Percentiles rank a stretch among this genome's conserved stretches.
These are phyloP conservation scores for Myxozyma neotropica DNA, from an alignment of 805 yeast species.

Conservation along the genomic window DNA sequence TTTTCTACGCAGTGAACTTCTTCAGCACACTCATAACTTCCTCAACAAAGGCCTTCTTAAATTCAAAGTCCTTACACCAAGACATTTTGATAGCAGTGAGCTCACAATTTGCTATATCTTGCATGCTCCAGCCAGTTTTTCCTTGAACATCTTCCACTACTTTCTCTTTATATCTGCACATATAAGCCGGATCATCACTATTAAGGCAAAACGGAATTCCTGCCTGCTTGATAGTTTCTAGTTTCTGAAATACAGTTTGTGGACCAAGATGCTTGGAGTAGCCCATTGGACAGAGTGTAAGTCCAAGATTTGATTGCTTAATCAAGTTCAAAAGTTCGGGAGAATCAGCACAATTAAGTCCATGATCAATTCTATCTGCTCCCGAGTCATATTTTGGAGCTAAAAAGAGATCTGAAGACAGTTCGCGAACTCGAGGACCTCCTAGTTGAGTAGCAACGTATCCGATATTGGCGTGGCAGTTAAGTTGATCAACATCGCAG, in stretches of 20 bases:
- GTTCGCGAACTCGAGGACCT: slow-evolving; percentile 12
- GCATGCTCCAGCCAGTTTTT: not conserved
- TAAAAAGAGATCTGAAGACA: not conserved
- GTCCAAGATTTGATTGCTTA: slow-evolving; percentile 17
- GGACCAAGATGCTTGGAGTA: slow-evolving; percentile 22
- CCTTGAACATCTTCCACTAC: slow-evolving; percentile 16
- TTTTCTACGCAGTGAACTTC: no score
- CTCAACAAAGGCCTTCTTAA: slow-evolving; percentile 11
- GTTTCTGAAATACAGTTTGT: slow-evolving; percentile 9
- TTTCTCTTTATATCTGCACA: slow-evolving; percentile 12
- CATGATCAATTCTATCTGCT: slow-evolving; percentile 27
- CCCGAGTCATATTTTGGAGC: slow-evolving; percentile 14
- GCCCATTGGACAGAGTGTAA: slow-evolving; percentile 27
- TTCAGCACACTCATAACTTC: slow-evolving; percentile 10
- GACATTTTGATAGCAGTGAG: slow-evolving; percentile 17
- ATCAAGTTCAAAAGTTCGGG: slow-evolving; percentile 10
- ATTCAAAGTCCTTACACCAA: slow-evolving; percentile 20
- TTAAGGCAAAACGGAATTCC: slow-evolving; percentile 19
- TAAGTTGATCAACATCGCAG: slow-evolving; percentile 26
- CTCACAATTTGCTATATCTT: slow-evolving; percentile 12
- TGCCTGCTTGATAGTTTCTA: not conserved
- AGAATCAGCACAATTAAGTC: slow-evolving; percentile 20
- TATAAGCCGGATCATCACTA: slow-evolving; percentile 27
- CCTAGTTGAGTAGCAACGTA: slow-evolving; percentile 26
- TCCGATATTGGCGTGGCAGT: slow-evolving; percentile 3